Evolutionary conservation across 495 filamentous ascomycete genomes (phyloP).

Genomic region (Xylaria flabelliformis): DNA sequence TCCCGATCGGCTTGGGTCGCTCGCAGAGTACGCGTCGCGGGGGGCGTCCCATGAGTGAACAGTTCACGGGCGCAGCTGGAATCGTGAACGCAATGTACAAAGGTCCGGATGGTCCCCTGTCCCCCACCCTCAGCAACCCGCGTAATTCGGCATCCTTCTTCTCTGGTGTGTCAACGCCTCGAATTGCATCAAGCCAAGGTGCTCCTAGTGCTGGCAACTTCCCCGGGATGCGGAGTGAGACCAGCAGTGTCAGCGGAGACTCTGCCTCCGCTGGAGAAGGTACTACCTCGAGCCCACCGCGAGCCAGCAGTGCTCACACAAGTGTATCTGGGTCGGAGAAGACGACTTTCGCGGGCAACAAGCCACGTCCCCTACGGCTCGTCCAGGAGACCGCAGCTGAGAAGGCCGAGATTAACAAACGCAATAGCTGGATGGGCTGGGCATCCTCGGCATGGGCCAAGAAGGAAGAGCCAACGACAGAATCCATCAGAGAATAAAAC

Average conservation of each 20-base stretch:
- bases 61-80: constrained; percentile 67
- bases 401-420: constrained; percentile 55
- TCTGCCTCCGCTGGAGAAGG: constrained; percentile 60
- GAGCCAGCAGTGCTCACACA: constrained; percentile 58
- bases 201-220: constrained; percentile 59
- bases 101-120: constrained; percentile 60
- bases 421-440: constrained; percentile 66
- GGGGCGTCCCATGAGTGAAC: constrained; percentile 73
- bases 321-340: constrained; percentile 68
- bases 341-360: constrained; percentile 69
- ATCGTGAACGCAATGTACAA: constrained; percentile 88
- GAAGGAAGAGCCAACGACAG: constrained; percentile 45
- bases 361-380: constrained; percentile 82
- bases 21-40: constrained; percentile 62
- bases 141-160: constrained; percentile 54
- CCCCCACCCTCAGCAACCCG: constrained; percentile 58
- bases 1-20: constrained; percentile 71
- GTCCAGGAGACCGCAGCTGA: constrained; percentile 68
- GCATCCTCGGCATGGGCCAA: constrained; percentile 48
- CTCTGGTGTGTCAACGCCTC: constrained; percentile 38
- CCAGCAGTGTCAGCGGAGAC: constrained; percentile 68
- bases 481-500: constrained; percentile 27
- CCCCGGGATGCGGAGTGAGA: constrained; percentile 62
- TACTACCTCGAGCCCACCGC: constrained; percentile 62
- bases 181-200: constrained; percentile 43